Evolutionary conservation across 495 filamentous ascomycete species (phyloP), one percentile per base, ranked within the genome.

Genomic region (Trichoderma asperelloides): DNA sequence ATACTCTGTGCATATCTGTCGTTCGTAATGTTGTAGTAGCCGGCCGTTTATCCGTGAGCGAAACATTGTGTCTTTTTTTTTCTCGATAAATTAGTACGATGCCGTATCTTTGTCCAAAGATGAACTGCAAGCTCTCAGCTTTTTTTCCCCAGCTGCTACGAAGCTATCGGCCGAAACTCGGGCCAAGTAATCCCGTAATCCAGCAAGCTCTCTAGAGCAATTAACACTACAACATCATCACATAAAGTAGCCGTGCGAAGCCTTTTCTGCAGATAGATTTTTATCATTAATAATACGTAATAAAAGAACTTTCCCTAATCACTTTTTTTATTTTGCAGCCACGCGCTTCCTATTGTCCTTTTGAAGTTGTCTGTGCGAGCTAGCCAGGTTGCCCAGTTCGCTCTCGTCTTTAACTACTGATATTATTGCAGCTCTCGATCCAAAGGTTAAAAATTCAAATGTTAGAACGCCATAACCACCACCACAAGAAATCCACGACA

Each of bases 81-180:
- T 47, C 8, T 47, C 15, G 43, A n/a, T 47, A 6, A 47, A 47
- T 43, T 43, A 15, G 15, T 16, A n/a, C 18, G 3, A 11, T 1
- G n/a, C 7, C 11, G 47, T 21, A 51, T 21, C 1, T 4, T 45
- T 45, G 41, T 45, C 16, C 16, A 12, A 25, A 11, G 23, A 11
- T 21, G 2, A 1, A 18, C 55, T 60, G 1, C 55, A 60, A 1
- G 2, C n/a, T 51, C 21, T 18, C 55, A 30, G 16, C 25, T 28
- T 60, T 60, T 60, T 60, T 27, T 27, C 11, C n/a, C 7, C 5
- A 37, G 33, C 9, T 37, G 33, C 9, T 4, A 37, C 33, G 33
- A 37, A 37, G 33, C 33, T 37, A 37, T 27, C 55, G 55, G 55
- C 27, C 55, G 55, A 60, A 60, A 60, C 55, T 60, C 55, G 55